Evolutionary conservation across 495 filamentous ascomycete species (phyloP).

Genomic region (Collariella sp.): DNA sequence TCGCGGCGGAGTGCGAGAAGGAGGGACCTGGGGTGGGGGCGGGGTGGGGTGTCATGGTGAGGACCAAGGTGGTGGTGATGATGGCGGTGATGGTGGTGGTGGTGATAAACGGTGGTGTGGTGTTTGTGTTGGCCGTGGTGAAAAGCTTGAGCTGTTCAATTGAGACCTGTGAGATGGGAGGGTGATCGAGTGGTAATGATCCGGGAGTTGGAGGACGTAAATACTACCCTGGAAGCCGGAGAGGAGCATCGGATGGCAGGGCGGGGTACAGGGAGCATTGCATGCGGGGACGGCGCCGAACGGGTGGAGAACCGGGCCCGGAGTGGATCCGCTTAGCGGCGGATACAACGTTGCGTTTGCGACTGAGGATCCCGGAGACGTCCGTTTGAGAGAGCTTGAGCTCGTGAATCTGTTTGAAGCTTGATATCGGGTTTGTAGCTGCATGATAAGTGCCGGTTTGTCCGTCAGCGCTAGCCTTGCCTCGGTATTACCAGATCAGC

Average conservation of each 20-base stretch:
- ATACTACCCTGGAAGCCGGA: background rate
- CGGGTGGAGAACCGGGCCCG: background rate
- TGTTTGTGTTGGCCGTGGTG: too few species aligned
- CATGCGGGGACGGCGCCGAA: background rate
- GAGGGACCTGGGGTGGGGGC: slow-evolving; percentile 9
- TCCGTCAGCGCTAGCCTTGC: background rate
- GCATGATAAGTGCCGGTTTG: background rate
- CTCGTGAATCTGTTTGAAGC: too few species aligned
- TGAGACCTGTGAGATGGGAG: too few species aligned
- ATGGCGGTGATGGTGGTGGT: slow-evolving; percentile 14
- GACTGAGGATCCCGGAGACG: background rate
- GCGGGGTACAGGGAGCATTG: background rate
- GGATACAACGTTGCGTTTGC: background rate
- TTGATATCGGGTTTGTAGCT: too few species aligned
- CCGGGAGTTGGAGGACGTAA: too few species aligned
- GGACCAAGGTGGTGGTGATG: background rate
- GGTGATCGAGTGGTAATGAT: too few species aligned
- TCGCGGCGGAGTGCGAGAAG: slow-evolving; percentile 22
- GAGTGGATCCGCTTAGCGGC: background rate
- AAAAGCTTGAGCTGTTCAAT: too few species aligned
- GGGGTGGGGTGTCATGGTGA: background rate
- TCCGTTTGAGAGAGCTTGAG: background rate
- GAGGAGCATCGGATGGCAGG: background rate
- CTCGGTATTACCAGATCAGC: background rate
- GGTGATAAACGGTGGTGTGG: background rate